Evolutionary conservation across 2,329 filamentous ascomycete species (phyloP).

Genomic region (Ilyonectria mors-panacis): DNA sequence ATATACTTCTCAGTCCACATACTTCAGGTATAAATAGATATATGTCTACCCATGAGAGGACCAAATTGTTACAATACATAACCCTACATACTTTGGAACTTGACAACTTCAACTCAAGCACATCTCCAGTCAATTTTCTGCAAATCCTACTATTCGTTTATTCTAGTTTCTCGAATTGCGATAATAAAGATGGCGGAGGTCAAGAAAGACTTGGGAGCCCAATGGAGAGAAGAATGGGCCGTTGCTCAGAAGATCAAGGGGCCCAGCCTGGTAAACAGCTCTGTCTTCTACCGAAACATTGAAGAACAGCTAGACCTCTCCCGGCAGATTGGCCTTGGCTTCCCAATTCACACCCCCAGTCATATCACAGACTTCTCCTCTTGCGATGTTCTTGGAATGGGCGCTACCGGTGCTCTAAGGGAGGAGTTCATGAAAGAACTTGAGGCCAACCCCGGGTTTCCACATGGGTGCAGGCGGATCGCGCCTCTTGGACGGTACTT

Average conservation of each 20-base stretch:
- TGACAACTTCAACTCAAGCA: too few relatives aligned
- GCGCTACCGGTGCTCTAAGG: slow-evolving; percentile 62
- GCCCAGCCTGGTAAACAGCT: slow-evolving; percentile 23
- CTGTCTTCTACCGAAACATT: slow-evolving; percentile 46
- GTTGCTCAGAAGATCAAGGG: slow-evolving; percentile 22
- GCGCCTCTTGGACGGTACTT: slow-evolving; percentile 77
- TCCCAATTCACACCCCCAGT: slow-evolving; percentile 40
- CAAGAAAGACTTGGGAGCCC: neutral
- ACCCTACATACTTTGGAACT: too few relatives aligned
- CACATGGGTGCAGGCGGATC: slow-evolving; percentile 68
- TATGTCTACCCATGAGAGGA: too few relatives aligned
- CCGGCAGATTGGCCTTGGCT: slow-evolving; percentile 41
- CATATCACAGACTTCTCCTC: slow-evolving; percentile 70
- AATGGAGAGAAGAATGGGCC: neutral
- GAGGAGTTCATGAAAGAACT: slow-evolving; percentile 65
- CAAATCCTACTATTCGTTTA: too few relatives aligned
- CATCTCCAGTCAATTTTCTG: too few relatives aligned
- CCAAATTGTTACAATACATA: too few relatives aligned
- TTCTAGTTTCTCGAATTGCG: too few relatives aligned
- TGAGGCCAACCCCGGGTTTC: slow-evolving; percentile 56
- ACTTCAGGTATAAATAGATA: too few relatives aligned
- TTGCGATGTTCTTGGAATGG: slow-evolving; percentile 76
- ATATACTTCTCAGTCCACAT: too few relatives aligned
- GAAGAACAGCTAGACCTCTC: slow-evolving; percentile 51
- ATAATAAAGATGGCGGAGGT: too few relatives aligned